Conservation (phyloP, 2,329 filamentous ascomycete genomes). For the Chrysoporthe cubensis region DNA sequence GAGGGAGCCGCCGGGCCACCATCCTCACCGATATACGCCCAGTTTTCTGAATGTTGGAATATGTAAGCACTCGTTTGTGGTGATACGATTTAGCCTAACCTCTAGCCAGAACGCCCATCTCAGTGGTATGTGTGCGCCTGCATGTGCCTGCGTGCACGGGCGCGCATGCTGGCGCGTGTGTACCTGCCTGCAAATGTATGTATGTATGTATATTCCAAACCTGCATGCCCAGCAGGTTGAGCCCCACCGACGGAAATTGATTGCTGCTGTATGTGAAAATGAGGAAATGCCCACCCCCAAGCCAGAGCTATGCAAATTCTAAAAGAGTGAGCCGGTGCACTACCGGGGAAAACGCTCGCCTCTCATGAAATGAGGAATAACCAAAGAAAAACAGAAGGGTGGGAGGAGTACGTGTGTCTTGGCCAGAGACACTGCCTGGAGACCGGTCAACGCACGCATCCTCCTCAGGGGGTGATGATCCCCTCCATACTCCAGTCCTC, state of each 20-base stretch:
- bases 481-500: constrained; percentile 56
- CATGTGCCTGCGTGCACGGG: background rate
- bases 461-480: constrained; percentile 37
- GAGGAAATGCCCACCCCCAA: constrained; percentile 14
- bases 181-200: background rate
- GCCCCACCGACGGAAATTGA: background rate
- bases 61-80: background rate
- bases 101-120: constrained; percentile 18
- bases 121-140: background rate
- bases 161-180: background rate
- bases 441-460: too few species aligned
- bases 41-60: background rate
- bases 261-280: constrained; percentile 16
- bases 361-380: constrained; percentile 10
- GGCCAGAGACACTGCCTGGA: background rate
- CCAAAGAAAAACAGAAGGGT: background rate
- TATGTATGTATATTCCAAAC: background rate
- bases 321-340: constrained; percentile 17
- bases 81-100: background rate
- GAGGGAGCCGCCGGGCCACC: background rate
- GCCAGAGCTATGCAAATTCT: constrained; percentile 24
- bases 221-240: background rate
- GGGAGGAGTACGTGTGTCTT: background rate
- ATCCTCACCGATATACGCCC: background rate
- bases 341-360: constrained; percentile 4